Evolutionary conservation across 495 filamentous ascomycete genomes (phyloP).

Genomic region (Physcia stellaris): DNA sequence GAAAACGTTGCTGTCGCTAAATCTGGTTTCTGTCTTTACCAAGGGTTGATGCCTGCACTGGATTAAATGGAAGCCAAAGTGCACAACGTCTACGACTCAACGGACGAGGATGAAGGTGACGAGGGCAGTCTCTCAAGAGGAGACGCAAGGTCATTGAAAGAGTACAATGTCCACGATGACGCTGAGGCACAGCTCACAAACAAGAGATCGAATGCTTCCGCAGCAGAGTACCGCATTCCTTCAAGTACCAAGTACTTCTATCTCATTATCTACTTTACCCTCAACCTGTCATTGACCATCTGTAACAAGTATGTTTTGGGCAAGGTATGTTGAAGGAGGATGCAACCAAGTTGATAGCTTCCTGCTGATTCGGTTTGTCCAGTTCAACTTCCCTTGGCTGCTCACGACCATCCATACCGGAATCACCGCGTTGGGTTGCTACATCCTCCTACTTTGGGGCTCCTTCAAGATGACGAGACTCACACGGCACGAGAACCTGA

Average conservation of each 20-base stretch:
- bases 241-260: slow-evolving; percentile 26
- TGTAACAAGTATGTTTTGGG: slow-evolving; percentile 42
- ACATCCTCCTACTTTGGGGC: slow-evolving; percentile 26
- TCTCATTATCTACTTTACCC: slow-evolving; percentile 34
- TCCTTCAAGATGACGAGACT: slow-evolving; percentile 32
- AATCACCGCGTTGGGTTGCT: slow-evolving; percentile 34
- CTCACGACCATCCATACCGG: slow-evolving; percentile 39
- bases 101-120: too few species aligned
- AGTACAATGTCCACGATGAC: too few species aligned
- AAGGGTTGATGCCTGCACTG: too few species aligned
- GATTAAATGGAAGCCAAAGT: too few species aligned
- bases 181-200: too few species aligned
- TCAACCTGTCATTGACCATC: slow-evolving; percentile 38
- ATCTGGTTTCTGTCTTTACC: too few species aligned
- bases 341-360: neutral
- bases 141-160: too few species aligned
- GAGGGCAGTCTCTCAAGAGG: too few species aligned
- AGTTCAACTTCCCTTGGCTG: slow-evolving; percentile 34
- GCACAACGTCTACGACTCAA: too few species aligned
- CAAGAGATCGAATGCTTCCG: too few species aligned
- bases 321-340: slow-evolving; percentile 20
- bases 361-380: neutral
- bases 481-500: slow-evolving; percentile 25
- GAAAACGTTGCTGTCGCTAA: too few species aligned
- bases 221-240: too few species aligned